phyloP scores from a whole-genome alignment of 2,329 filamentous ascomycete genomes.

The Chrysoporthe cubensis region DNA sequence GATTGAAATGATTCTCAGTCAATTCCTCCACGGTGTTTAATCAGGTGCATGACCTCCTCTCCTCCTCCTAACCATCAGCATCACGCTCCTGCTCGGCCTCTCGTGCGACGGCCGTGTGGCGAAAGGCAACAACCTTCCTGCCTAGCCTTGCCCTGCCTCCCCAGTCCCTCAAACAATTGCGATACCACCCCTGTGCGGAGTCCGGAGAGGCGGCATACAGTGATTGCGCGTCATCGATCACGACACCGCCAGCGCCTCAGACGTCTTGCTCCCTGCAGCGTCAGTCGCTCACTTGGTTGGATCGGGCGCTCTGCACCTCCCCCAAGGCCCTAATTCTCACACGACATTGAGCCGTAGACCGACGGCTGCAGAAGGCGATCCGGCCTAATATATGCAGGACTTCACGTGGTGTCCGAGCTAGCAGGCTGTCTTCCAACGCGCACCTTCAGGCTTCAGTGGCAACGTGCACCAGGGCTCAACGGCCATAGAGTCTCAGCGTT shows the following conservation, averaged over 20 bases:
- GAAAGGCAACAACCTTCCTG: background rate
- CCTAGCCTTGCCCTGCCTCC: background rate
- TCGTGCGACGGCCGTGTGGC: background rate
- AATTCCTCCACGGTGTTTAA: background rate
- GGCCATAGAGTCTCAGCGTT: background rate
- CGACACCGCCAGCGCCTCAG: constrained; percentile 3
- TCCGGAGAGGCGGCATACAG: background rate
- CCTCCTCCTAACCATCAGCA: background rate
- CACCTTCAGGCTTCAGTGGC: background rate
- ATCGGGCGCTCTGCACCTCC: background rate
- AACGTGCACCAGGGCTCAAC: background rate
- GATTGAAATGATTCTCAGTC: constrained; percentile 2
- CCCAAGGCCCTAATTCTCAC: background rate
- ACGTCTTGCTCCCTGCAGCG: constrained; percentile 2
- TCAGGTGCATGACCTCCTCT: background rate
- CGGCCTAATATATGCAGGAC: background rate
- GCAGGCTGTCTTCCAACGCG: background rate
- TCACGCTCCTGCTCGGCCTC: background rate
- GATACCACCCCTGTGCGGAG: constrained; percentile 2
- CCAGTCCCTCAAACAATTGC: constrained; percentile 11
- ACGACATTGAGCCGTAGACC: background rate
- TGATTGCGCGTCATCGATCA: constrained; percentile 19
- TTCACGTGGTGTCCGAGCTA: background rate
- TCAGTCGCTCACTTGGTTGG: background rate
- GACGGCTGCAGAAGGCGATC: background rate